Percentiles rank a stretch among this genome's conserved stretches.
These are phyloP conservation scores for Didymella arachidicola DNA, from an alignment of 2,329 filamentous ascomycete species.

Conservation along the genomic window DNA sequence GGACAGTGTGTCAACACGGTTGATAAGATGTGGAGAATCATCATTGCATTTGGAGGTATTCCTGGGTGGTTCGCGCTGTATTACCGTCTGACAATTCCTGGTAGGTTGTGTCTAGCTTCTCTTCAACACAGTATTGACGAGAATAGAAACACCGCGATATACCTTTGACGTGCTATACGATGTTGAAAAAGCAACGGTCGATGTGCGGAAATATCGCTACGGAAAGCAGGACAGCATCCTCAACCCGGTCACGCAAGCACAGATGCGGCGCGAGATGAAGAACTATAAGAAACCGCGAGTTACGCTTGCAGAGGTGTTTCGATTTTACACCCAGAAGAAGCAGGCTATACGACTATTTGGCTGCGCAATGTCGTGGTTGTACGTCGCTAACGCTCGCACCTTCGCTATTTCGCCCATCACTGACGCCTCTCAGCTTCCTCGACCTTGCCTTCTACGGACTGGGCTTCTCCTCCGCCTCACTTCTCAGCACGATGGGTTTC, in stretches of 20 bases:
- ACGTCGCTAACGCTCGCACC: neutral
- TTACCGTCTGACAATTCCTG: constrained; percentile 83
- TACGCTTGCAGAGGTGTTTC: constrained; percentile 66
- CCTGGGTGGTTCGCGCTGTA: constrained; percentile 84
- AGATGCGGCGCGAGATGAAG: constrained; percentile 55
- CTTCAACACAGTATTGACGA: neutral
- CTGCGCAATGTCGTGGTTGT: constrained; percentile 83
- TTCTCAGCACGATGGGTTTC: constrained; percentile 76
- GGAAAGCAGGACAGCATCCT: constrained; percentile 66
- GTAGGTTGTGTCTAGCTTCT: neutral
- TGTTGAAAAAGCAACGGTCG: constrained; percentile 67
- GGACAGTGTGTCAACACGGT: constrained; percentile 72
- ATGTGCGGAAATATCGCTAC: constrained; percentile 75
- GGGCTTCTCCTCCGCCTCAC: constrained; percentile 77
- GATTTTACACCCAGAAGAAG: constrained; percentile 73
- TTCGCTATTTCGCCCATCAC: neutral
- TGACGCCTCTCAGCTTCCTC: constrained; percentile 55
- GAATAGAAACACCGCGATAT: constrained; percentile 78
- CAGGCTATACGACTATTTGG: constrained; percentile 75
- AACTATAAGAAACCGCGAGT: constrained; percentile 46
- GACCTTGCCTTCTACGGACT: constrained; percentile 67
- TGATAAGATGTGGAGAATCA: constrained; percentile 86
- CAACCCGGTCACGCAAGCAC: constrained; percentile 70
- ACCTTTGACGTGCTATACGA: constrained; percentile 83
- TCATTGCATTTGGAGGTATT: constrained; percentile 82